Base-by-base conservation (phyloP, 768 basidiomycete species). In the Pulveroboletus ravenelii region DNA sequence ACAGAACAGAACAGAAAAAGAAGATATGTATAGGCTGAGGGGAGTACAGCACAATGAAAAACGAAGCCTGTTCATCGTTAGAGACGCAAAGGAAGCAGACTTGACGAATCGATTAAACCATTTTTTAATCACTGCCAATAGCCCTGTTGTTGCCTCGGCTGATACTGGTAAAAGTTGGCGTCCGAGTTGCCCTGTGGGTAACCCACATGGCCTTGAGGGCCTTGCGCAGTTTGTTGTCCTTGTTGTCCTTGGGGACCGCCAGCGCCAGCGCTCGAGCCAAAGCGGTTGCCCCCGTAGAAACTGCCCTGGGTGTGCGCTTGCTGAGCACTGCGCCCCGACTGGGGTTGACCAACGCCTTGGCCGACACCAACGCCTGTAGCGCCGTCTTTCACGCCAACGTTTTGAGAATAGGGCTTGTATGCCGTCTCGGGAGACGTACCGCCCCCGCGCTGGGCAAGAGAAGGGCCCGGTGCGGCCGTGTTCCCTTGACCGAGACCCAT, bases 161-260 rank as follows among this genome's bases (percentile, higher is more conserved):
- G 85, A 64, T 87, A 87, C 55, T 80, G 78, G 64, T 89, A 89
- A 64, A 87, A 89, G 58, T 71, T 77, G 13, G 72, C 81, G 41
- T 87, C 85, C 44, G 76, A 82, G 43, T 74, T 79, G 38, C 78
- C 80, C 60, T 69, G 67, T 38, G 77, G 76, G 50, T 79, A 80
- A 3, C 76, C 76, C 8, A 73, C 75, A 57, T 77, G 78, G 0
- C 71, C 75, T 43, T 67, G 65, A 20, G 65, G 65, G 3, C 57
- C 65, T 36, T 66, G 65, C 17, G 58, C 48, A 7, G 46, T 69
- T 45, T 72, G 74, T 45, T 74, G 73, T 6, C 60, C 63, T 48
- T 80, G 78, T 18, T 77, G 76, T 48, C 74, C 79, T 39, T 76
- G 78, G 35, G 80, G 82, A 34, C 55, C 64, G 29, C 72, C 66